phyloP scores from a whole-genome alignment of 2,329 filamentous ascomycete genomes.

The Myriosclerotinia scirpicola region DNA sequence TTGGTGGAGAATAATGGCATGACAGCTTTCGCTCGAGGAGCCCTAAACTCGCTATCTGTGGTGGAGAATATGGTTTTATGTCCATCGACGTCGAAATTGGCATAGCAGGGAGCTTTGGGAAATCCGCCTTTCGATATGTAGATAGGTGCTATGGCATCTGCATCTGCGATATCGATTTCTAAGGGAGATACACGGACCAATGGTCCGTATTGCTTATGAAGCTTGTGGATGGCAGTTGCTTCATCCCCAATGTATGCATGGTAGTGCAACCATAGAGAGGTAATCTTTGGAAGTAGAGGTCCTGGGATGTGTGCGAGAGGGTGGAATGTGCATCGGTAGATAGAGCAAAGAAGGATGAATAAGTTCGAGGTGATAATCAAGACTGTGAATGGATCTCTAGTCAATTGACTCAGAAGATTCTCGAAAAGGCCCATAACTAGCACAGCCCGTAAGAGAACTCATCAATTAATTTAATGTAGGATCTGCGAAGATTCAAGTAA shows the following conservation, averaged over 20 bases:
- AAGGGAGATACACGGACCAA: conserved; percentile 41
- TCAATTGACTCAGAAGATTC: conserved; percentile 5
- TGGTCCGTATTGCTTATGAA: conserved; percentile 40
- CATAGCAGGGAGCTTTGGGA: conserved; percentile 51
- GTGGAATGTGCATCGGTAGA: conserved; percentile 44
- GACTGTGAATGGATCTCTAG: conserved; percentile 23
- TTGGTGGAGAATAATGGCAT: conserved; percentile 50
- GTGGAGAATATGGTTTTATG: conserved; percentile 55
- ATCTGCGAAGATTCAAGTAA: neutral
- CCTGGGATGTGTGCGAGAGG: conserved; percentile 45
- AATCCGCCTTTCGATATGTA: conserved; percentile 55
- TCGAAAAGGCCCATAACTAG: conserved; percentile 27
- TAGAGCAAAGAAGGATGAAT: conserved; percentile 27
- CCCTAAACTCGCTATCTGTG: conserved; percentile 45
- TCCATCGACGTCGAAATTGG: conserved; percentile 58
- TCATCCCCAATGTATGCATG: conserved; percentile 44
- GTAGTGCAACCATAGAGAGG: conserved; percentile 41
- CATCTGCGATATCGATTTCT: conserved; percentile 41
- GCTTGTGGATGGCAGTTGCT: conserved; percentile 32
- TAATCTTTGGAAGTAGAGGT: conserved; percentile 41
- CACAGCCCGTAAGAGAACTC: neutral
- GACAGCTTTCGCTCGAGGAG: conserved; percentile 51
- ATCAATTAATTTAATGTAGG: neutral
- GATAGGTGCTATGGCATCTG: conserved; percentile 45
- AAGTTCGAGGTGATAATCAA: conserved; percentile 22